These are phyloP conservation scores for Nakazawaea populi DNA, from an alignment of 805 yeast genomes.

Conservation along the genomic window DNA sequence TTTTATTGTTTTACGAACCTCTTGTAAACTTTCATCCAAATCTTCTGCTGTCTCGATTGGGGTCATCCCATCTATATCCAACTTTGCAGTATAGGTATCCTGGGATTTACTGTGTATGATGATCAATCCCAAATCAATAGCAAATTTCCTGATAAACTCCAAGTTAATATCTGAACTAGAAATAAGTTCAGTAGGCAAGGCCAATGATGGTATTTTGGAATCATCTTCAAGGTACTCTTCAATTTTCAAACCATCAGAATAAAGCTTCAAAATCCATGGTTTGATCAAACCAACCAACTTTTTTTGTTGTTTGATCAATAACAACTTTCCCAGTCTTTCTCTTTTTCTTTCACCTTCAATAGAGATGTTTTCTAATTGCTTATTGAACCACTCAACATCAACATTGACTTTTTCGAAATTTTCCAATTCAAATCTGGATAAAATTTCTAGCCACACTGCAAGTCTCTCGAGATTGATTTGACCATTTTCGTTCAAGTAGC, in stretches of 20 bases:
- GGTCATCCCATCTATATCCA: slow-evolving; percentile 71
- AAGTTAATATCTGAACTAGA: slow-evolving; percentile 38
- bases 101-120: slow-evolving; percentile 57
- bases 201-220: slow-evolving; percentile 35
- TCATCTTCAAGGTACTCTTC: slow-evolving; percentile 27
- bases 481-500: slow-evolving; percentile 82
- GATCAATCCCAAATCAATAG: slow-evolving; percentile 60
- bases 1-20: slow-evolving; percentile 50
- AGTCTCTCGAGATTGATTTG: slow-evolving; percentile 70
- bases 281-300: slow-evolving; percentile 55
- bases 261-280: slow-evolving; percentile 38
- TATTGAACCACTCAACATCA: slow-evolving; percentile 89
- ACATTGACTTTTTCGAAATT: slow-evolving; percentile 80
- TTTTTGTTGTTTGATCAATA: slow-evolving; percentile 67
- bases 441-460: slow-evolving; percentile 65
- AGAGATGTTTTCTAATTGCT: slow-evolving; percentile 74
- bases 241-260: slow-evolving; percentile 25
- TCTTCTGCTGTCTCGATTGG: slow-evolving; percentile 66
- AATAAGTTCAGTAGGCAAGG: slow-evolving; percentile 42
- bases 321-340: slow-evolving; percentile 56
- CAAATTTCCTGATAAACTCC: slow-evolving; percentile 58
- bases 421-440: slow-evolving; percentile 77
- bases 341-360: slow-evolving; percentile 66
- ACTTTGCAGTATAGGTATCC: slow-evolving; percentile 49
- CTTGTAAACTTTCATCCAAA: slow-evolving; percentile 43